Base-by-base conservation (phyloP, 1,284 basidiomycete genomes). In the Melampsora larici-populina region DNA sequence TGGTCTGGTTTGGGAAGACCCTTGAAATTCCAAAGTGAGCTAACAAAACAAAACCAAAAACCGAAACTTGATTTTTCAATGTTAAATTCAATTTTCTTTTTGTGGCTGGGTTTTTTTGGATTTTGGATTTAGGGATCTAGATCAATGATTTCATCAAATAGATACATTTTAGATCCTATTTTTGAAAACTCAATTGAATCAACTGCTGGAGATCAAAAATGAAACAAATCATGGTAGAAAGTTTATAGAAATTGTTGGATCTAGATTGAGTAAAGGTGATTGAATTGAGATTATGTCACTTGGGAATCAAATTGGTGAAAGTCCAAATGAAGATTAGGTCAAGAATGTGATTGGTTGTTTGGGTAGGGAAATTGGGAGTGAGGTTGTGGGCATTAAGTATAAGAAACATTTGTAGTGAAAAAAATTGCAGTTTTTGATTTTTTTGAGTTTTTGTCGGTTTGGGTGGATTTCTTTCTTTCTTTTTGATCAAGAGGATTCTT, bases 1-100 rank as follows among this genome's bases (percentile, higher is more conserved):
- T 1, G 68, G 68, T 62, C 73, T 65, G 5, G 73, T 76, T 9
- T 76, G 73, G 73, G 73, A 76, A 69, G 73, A 76, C 40, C 73
- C 73, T 6, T 76, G 73, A 65, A 76, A 76, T 40, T 29, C 66
- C 13, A 76, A 76, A n/a, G 73, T 76, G 33, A 48, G 63, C 18
- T 2, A 58, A 21, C 9, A n/a, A 21, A 13, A 9, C 11, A 24
- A 24, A n/a, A 33, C 13, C 15, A 4, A 1, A 29, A 2, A 15
- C 2, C 24, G 48, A 26, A 29, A 11, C n/a, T 18, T 26, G 26
- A 29, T 36, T 31, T 7, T 66, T 36, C 13, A 13, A 18, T 36
- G n/a, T n/a, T n/a, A n/a, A n/a, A n/a, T n/a, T n/a, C n/a, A n/a
- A n/a, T n/a, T n/a, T n/a, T 36, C 15, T 8, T 40, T 66, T 66